phyloP scores from a whole-genome alignment of 257 asterid genomes.

The Buddleja alternifolia region DNA sequence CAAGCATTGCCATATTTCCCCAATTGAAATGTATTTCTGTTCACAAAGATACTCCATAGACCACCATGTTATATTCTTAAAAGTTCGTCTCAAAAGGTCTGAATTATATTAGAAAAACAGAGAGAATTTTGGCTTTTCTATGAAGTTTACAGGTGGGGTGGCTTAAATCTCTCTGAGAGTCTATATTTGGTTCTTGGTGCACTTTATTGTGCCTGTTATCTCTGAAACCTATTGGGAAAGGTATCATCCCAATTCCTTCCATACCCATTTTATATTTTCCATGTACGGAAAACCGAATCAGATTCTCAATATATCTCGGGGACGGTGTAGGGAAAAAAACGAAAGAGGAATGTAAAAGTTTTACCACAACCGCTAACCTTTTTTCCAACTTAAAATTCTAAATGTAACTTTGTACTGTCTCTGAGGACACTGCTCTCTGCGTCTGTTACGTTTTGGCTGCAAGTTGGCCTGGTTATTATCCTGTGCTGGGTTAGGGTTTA shows the following conservation, averaged over 20 bases:
- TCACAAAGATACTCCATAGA: too few relatives aligned
- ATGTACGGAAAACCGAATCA: neutral
- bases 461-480: neutral
- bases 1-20: too few relatives aligned
- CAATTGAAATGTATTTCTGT: too few relatives aligned
- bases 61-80: too few relatives aligned
- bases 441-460: conserved; percentile 4
- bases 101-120: too few relatives aligned
- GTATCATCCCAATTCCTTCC: neutral
- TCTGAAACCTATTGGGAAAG: neutral
- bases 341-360: neutral
- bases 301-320: neutral
- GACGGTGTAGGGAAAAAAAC: neutral
- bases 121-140: too few relatives aligned
- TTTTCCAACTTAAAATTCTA: neutral
- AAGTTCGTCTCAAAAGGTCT: too few relatives aligned
- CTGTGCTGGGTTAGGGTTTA: neutral
- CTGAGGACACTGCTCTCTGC: neutral
- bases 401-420: neutral
- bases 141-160: too few relatives aligned
- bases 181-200: neutral
- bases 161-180: neutral
- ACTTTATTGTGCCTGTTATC: neutral
- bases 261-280: too few relatives aligned
- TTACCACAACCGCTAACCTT: neutral